Conservation (phyloP, 495 filamentous ascomycete species). For the Xylaria sp. region DNA sequence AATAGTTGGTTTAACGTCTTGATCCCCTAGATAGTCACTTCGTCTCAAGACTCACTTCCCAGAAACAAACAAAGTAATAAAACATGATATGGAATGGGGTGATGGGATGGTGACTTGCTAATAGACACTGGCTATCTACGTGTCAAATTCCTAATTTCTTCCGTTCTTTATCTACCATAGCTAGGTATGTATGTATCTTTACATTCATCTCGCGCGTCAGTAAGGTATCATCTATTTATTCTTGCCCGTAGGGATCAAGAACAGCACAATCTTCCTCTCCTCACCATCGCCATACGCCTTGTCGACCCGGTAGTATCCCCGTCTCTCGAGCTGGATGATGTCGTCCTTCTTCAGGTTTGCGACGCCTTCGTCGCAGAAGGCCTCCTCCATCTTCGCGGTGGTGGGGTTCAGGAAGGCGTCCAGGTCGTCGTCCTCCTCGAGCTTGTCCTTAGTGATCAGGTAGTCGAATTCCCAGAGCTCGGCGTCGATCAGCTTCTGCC, state of each 20-base stretch:
- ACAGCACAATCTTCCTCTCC: constrained; percentile 71
- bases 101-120: neutral
- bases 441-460: constrained; percentile 88
- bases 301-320: constrained; percentile 88
- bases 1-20: too few species aligned
- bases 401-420: constrained; percentile 80
- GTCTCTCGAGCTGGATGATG: constrained; percentile 93
- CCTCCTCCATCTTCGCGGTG: constrained; percentile 78
- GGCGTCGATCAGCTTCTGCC: constrained; percentile 77
- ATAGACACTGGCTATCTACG: neutral
- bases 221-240: constrained; percentile 37
- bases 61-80: neutral
- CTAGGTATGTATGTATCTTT: constrained; percentile 1
- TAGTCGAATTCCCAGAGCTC: constrained; percentile 92
- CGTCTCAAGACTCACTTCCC: too few species aligned
- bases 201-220: neutral
- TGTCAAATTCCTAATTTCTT: neutral
- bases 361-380: constrained; percentile 81
- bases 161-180: neutral
- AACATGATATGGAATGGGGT: too few species aligned
- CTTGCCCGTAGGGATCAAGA: constrained; percentile 81
- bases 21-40: too few species aligned
- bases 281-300: constrained; percentile 55
- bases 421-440: constrained; percentile 80
- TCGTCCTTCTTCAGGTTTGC: constrained; percentile 77